Evolutionary conservation across 1,284 basidiomycete species (phyloP), one percentile per base, ranked within the genome.

Genomic region (Ceratobasidium sp.): DNA sequence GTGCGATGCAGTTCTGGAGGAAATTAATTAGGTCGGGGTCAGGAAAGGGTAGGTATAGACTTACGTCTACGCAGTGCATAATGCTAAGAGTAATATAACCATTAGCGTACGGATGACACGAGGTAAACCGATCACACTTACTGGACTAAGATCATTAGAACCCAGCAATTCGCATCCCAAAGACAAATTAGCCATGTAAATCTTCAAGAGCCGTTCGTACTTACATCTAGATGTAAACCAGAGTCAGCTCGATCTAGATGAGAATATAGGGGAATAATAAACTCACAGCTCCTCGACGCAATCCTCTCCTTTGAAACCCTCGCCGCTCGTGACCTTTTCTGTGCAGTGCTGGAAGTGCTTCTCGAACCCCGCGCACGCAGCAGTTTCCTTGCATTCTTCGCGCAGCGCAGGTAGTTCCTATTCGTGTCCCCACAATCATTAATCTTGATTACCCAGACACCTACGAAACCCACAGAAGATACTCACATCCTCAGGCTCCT

Each of bases 271-370:
- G 14, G 31, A 24, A 74, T 65, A 24, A 78, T 29, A 65, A 50
- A 75, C 74, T 64, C 80, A 93, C 91, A 93, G 83, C 87, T 97
- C 95, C 85, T 96, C 95, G 65, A 96, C 93, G 82, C 95, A 97
- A 82, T 95, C 93, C 86, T 97, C 95, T 77, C 89, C 89, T 82
- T 93, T 90, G 88, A 89, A 94, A 60, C 94, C 94, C 80, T 96
- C 82, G 51, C 95, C 95, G 41, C 85, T 86, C 76, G 90, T 85
- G 66, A 97, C 90, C 84, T 95, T 95, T 83, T 97, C 93, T 81
- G 93, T 88, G 84, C 96, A 98, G 81, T 96, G 93, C 78, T 92
- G 88, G 84, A 97, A 97, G 85, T 98, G 96, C 82, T 93, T 90
- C 57, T 91, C 87, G 77, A 91, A 83, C 56, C 89, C 84, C 64